phyloP scores from a whole-genome alignment of 2,329 filamentous ascomycete species.

The Exophiala alcalophila region DNA sequence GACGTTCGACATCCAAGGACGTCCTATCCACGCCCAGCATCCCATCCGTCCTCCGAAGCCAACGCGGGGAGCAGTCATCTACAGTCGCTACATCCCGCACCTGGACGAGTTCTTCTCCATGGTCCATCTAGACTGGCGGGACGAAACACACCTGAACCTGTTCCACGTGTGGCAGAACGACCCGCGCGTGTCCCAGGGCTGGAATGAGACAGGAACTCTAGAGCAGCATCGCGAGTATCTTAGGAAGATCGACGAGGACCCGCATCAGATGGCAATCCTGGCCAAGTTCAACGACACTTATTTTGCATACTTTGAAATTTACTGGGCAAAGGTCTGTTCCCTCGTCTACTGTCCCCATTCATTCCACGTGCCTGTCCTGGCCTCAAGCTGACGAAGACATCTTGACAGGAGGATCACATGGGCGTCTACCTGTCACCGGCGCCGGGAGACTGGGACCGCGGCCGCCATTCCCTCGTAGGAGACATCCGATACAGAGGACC shows the following conservation, averaged over 20 bases:
- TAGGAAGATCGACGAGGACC: slow-evolving; percentile 64
- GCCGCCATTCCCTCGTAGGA: slow-evolving; percentile 59
- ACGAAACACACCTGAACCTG: slow-evolving; percentile 62
- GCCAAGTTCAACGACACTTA: slow-evolving; percentile 67
- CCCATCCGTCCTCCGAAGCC: slow-evolving; percentile 71
- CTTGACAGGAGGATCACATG: slow-evolving; percentile 61
- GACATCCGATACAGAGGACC: slow-evolving; percentile 55
- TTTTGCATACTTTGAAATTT: slow-evolving; percentile 78
- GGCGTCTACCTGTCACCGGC: slow-evolving; percentile 53
- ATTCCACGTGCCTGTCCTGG: no score
- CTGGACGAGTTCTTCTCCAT: slow-evolving; percentile 74
- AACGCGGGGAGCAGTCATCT: slow-evolving; percentile 65
- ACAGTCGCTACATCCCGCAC: slow-evolving; percentile 76
- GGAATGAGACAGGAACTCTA: slow-evolving; percentile 74
- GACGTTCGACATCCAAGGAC: slow-evolving; percentile 45
- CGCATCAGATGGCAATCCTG: slow-evolving; percentile 67
- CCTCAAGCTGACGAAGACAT: no score
- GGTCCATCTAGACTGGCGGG: slow-evolving; percentile 65
- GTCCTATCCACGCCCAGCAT: slow-evolving; percentile 61
- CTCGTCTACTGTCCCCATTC: slow-evolving; percentile 9
- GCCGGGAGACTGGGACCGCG: slow-evolving; percentile 56
- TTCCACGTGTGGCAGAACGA: slow-evolving; percentile 84
- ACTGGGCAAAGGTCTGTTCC: slow-evolving; percentile 68
- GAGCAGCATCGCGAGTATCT: slow-evolving; percentile 73
- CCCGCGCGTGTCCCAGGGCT: slow-evolving; percentile 73